These are phyloP conservation scores for Neurospora hispaniola DNA, from an alignment of 495 filamentous ascomycete genomes.

Conservation along the genomic window DNA sequence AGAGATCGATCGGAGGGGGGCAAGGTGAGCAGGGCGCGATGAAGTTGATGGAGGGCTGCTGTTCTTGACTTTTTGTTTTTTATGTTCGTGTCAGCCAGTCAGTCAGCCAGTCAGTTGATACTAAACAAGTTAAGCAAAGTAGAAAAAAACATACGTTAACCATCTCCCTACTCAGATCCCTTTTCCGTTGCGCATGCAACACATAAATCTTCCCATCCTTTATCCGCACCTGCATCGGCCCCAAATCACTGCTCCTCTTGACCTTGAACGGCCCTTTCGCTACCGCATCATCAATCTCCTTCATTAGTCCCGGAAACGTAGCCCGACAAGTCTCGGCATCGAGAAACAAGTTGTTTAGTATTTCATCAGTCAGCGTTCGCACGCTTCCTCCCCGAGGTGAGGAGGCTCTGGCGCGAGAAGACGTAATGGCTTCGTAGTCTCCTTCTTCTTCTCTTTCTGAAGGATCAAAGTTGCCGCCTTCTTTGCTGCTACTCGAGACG, in stretches of 20 bases:
- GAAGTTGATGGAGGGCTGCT: slow-evolving; percentile 33
- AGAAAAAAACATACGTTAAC: slow-evolving; percentile 18
- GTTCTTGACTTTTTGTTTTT: slow-evolving; percentile 21
- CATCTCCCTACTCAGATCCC: slow-evolving; percentile 30
- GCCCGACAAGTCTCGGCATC: slow-evolving; percentile 29
- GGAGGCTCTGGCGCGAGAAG: neutral
- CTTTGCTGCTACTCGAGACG: neutral
- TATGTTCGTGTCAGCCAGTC: neutral
- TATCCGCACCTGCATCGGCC: slow-evolving; percentile 32
- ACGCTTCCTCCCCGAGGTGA: neutral
- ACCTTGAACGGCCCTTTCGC: slow-evolving; percentile 35
- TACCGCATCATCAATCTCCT: slow-evolving; percentile 34
- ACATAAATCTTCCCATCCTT: slow-evolving; percentile 35
- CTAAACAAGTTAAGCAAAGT: too few species aligned
- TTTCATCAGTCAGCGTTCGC: slow-evolving; percentile 10
- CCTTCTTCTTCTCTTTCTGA: slow-evolving; percentile 19
- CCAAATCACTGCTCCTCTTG: slow-evolving; percentile 23
- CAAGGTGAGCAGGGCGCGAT: slow-evolving; percentile 41
- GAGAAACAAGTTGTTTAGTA: slow-evolving; percentile 31
- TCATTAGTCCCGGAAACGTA: slow-evolving; percentile 35
- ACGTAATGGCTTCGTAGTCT: neutral
- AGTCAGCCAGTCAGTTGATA: neutral
- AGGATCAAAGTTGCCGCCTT: neutral
- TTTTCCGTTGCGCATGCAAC: slow-evolving; percentile 29
- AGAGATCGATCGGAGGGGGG: slow-evolving; percentile 15